These are phyloP conservation scores for Neostapfia colusana DNA, from an alignment of 176 grass and related monocot genomes.

Conservation along the genomic window DNA sequence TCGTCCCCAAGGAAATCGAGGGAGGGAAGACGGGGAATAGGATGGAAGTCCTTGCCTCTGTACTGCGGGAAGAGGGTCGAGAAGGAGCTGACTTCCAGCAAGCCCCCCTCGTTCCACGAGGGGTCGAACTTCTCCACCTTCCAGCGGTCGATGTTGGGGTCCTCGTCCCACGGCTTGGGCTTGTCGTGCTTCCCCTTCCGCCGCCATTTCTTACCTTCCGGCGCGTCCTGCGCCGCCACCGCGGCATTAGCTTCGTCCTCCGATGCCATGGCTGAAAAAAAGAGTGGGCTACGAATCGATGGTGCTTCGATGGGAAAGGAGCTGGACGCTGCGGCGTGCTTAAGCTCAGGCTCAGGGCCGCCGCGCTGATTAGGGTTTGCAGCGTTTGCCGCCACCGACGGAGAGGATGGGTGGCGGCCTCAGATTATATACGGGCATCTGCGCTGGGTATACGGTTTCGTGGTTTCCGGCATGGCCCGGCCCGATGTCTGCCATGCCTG, in stretches of 20 bases:
- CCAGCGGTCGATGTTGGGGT: slow-evolving; percentile 89
- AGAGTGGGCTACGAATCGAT: neutral
- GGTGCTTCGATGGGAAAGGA: neutral
- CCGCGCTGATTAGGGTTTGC: slow-evolving; percentile 18
- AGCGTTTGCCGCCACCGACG: neutral
- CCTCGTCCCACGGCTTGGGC: slow-evolving; percentile 93
- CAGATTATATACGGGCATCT: neutral
- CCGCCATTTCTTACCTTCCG: slow-evolving; percentile 28
- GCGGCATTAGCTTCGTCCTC: slow-evolving; percentile 41
- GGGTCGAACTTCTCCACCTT: slow-evolving; percentile 89
- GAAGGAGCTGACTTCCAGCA: slow-evolving; percentile 97
- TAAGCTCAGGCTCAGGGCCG: neutral
- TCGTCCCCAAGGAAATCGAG: neutral
- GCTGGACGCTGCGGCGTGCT: slow-evolving; percentile 7
- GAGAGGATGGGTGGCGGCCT: neutral
- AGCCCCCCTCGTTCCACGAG: slow-evolving; percentile 79
- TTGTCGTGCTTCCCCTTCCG: slow-evolving; percentile 97
- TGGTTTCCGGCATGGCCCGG: too few species aligned
- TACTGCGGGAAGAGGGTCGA: slow-evolving; percentile 95
- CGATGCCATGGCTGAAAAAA: slow-evolving; percentile 15
- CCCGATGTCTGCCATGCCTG: too few species aligned
- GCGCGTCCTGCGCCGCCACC: neutral
- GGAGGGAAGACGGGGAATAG: neutral
- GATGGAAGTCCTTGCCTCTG: slow-evolving; percentile 46
- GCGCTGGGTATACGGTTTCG: too few species aligned